Evolutionary conservation across 2,329 filamentous ascomycete genomes (phyloP), one percentile per base, ranked within the genome.

Genomic region (Pestalotiopsis fici): DNA sequence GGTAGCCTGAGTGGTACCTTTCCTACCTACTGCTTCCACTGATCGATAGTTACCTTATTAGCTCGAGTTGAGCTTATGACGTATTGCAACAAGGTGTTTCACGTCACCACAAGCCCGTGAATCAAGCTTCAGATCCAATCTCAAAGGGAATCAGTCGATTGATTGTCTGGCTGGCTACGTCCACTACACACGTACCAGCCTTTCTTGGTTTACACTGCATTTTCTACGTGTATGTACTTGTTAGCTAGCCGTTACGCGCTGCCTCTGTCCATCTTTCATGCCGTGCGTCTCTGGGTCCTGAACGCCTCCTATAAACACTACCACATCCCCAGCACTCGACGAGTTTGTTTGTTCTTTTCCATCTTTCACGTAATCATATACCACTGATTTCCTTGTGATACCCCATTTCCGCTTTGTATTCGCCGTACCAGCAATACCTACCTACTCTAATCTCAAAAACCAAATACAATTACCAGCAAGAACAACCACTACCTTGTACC

Each of bases 81-180:
- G 66, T 68, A 68, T 27, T 43, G 35, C 59, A 59, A 57, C 59
- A 35, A 43, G 47, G 50, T 65, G 62, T 68, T 65, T 65, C 66
- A 68, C 66, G 66, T 68, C 66, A 68, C 63, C 63, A 68, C 57
- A 31, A 50, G 37, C 55, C 50, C 28, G 50, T 39, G 55, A 65
- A 64, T 60, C 66, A 67, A 67, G 54, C 59, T 64, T 67, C 27
- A 39, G 54, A 57, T 59, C 23, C 28, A 23, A 59, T n/a, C 25
- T 25, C 15, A 27, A n/a, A 55, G 21, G 43, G 56, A 55, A 43
- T 43, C 62, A 64, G 57, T 37, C 27, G 18, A 60, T 60, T 37
- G 57, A 57, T 25, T 21, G 18, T 18, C 23, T 5, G 13, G n/a
- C 23, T 59, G 28, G 9, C 62, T 31, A 15, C 31, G 37, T 15